phyloP scores from a whole-genome alignment of 2,329 filamentous ascomycete genomes.

The Pseudogymnoascus sp. region DNA sequence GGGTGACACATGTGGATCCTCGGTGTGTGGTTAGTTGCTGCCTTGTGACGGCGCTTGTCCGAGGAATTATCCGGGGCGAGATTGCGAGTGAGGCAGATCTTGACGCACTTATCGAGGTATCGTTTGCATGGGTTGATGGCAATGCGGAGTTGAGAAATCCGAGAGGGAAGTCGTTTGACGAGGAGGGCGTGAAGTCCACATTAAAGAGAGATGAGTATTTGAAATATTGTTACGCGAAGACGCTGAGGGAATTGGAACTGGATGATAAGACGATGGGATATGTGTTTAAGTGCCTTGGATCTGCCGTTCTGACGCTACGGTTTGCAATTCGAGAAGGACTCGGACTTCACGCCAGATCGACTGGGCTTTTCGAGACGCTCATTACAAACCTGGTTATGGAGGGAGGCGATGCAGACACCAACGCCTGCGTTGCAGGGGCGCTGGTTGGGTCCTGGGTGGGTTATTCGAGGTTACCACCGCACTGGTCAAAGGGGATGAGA shows the following conservation, averaged over 20 bases:
- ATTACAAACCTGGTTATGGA: slow-evolving; percentile 42
- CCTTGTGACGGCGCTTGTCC: slow-evolving; percentile 38
- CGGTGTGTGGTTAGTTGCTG: slow-evolving; percentile 42
- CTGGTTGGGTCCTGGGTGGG: slow-evolving; percentile 41
- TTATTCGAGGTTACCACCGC: slow-evolving; percentile 36
- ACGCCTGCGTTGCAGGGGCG: slow-evolving; percentile 43
- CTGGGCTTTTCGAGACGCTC: slow-evolving; percentile 36
- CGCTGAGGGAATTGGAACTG: slow-evolving; percentile 34
- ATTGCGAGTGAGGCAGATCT: slow-evolving; percentile 33
- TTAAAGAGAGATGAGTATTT: slow-evolving; percentile 36
- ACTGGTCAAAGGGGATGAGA: slow-evolving; percentile 41
- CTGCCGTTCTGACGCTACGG: slow-evolving; percentile 37
- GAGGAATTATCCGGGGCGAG: slow-evolving; percentile 39
- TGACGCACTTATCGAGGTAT: slow-evolving; percentile 33
- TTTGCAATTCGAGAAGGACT: slow-evolving; percentile 31
- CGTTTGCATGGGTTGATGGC: slow-evolving; percentile 31
- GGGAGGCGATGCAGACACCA: slow-evolving; percentile 47
- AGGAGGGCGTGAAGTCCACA: slow-evolving; percentile 15
- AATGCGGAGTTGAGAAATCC: slow-evolving; percentile 23
- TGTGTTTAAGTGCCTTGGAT: slow-evolving; percentile 45
- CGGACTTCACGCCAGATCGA: slow-evolving; percentile 15
- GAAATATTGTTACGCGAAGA: slow-evolving; percentile 31
- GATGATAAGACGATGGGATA: slow-evolving; percentile 44
- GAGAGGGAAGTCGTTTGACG: neutral
- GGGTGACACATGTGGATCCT: slow-evolving; percentile 43